These are phyloP conservation scores for Mycena kentingensis DNA, from an alignment of 768 basidiomycete species.

Conservation along the genomic window DNA sequence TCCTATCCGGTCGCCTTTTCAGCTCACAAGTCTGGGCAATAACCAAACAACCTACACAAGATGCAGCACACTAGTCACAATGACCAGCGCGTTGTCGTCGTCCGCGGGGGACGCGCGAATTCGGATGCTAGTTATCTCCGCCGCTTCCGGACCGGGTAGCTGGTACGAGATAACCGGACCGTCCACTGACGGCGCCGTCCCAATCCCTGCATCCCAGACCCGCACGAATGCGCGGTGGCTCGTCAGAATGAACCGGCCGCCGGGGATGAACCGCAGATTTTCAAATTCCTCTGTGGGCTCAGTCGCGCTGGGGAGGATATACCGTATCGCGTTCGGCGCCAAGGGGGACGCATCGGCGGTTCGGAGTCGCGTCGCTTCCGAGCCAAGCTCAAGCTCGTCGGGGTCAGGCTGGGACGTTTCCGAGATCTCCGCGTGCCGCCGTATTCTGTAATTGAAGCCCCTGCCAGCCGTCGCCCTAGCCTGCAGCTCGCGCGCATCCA, in stretches of 20 bases:
- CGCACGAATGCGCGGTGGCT: neutral
- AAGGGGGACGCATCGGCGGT: neutral
- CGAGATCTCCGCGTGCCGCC: neutral
- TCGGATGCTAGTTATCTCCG: constrained; percentile 1
- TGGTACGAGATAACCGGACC: constrained; percentile 4
- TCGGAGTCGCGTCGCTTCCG: too few species aligned
- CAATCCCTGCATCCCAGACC: constrained; percentile 14
- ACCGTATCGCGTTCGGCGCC: neutral
- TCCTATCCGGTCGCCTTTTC: too few species aligned
- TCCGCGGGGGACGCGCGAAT: constrained; percentile 1
- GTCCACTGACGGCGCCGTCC: too few species aligned
- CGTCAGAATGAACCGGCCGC: constrained; percentile 17
- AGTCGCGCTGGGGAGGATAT: neutral
- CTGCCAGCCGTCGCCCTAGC: constrained; percentile 2
- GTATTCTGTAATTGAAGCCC: constrained; percentile 9
- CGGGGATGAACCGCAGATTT: constrained; percentile 15
- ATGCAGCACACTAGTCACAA: neutral
- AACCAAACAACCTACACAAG: neutral
- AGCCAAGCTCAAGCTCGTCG: too few species aligned
- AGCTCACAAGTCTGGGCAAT: too few species aligned
- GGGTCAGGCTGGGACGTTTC: neutral
- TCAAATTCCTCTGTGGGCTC: constrained; percentile 12
- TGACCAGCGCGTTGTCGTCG: constrained; percentile 4
- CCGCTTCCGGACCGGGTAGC: neutral
- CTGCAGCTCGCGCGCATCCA: constrained; percentile 10